A percentile compares a stretch with the other conserved stretches of the same genome.
These are phyloP conservation scores for Creolimax fragrantissima DNA, from an alignment of 78 protist genomes.

Conservation along the genomic window DNA sequence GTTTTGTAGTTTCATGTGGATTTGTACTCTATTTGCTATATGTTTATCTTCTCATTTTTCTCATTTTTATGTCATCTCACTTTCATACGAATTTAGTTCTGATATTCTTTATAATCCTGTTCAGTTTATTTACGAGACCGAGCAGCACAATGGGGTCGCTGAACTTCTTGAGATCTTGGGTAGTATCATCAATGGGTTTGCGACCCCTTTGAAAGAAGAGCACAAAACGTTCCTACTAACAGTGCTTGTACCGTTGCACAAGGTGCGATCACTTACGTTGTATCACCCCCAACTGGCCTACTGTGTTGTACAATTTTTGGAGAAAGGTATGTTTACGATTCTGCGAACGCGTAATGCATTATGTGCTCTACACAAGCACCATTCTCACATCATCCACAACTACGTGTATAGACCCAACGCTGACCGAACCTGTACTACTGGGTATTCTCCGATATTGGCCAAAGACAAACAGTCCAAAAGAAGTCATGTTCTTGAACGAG, in stretches of 20 bases:
- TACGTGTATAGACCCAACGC: conserved; percentile 27
- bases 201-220: conserved; percentile 88
- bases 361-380: not conserved
- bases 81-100: too few species aligned
- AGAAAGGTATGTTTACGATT: too few species aligned
- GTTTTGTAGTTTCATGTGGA: too few species aligned
- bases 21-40: too few species aligned
- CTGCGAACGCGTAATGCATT: conserved; percentile 10
- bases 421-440: conserved; percentile 19
- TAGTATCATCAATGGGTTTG: conserved; percentile 91
- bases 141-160: conserved; percentile 77
- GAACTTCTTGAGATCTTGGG: conserved; percentile 87
- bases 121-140: conserved; percentile 52
- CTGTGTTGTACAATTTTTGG: conserved; percentile 77
- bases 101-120: too few species aligned
- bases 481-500: conserved; percentile 64
- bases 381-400: too few species aligned
- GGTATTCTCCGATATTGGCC: conserved; percentile 68
- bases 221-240: conserved; percentile 67
- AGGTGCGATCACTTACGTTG: conserved; percentile 7
- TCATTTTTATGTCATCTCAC: too few species aligned
- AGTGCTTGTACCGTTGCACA: conserved; percentile 79
- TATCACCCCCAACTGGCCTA: conserved; percentile 75
- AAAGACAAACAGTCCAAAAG: conserved; percentile 51
- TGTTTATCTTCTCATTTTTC: too few species aligned